These are phyloP conservation scores for Elaeis oleifera DNA, from an alignment of 202 grass and related monocot species.

Conservation along the genomic window DNA sequence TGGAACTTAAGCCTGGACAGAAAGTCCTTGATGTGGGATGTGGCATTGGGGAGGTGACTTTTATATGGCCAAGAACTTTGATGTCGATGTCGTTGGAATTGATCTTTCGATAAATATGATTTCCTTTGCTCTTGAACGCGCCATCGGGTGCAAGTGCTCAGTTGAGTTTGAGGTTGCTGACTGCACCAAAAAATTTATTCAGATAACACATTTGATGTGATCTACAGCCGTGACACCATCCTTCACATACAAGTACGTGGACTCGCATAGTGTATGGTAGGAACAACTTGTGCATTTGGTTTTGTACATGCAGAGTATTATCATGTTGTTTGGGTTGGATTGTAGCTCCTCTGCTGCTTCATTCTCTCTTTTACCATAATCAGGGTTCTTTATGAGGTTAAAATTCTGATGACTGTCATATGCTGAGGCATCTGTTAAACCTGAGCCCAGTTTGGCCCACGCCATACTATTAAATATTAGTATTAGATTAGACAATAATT, in stretches of 20 bases:
- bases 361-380: no score
- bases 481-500: no score
- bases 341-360: no score
- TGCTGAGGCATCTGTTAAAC: no score
- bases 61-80: conserved; percentile 93
- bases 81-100: conserved; percentile 81
- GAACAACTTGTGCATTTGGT: no score
- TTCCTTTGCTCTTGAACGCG: conserved; percentile 92
- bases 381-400: no score
- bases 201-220: conserved; percentile 62
- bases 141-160: conserved; percentile 71
- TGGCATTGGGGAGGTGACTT: conserved; percentile 95
- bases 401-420: no score
- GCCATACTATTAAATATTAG: no score
- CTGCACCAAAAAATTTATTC: conserved; percentile 77
- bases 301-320: no score
- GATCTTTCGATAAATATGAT: conserved; percentile 99
- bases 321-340: no score
- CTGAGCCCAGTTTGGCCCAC: no score
- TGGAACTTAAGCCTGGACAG: conserved; percentile 78
- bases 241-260: conserved; percentile 81
- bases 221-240: conserved; percentile 97
- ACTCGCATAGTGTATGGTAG: no score
- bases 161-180: conserved; percentile 97
- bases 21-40: conserved; percentile 97